Evolutionary conservation across 192 early-diverging fungal genomes (phyloP).

Genomic region (Oehlia diaphana): DNA sequence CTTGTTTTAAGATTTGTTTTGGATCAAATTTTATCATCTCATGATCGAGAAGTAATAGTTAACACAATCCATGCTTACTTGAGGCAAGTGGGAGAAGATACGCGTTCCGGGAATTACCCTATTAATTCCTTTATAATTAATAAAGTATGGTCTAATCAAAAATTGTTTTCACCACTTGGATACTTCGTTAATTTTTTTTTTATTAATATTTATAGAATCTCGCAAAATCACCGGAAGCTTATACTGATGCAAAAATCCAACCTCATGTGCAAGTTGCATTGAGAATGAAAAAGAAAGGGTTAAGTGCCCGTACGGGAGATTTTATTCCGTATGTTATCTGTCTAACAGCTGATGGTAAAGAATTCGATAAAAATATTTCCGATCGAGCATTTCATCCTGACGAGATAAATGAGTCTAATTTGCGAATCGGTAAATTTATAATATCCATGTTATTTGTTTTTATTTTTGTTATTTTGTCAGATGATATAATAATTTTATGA

Average conservation of each 20-base stretch:
- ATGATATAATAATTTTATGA: not conserved
- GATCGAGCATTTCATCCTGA: constrained; percentile 83
- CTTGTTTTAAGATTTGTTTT: constrained; percentile 57
- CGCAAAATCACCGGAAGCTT: constrained; percentile 89
- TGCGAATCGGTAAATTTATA: constrained; percentile 42
- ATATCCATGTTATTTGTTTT: not conserved
- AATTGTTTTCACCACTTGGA: not conserved
- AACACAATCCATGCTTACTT: constrained; percentile 81
- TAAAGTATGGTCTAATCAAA: constrained; percentile 58
- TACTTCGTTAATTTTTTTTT: not conserved
- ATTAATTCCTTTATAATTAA: constrained; percentile 88
- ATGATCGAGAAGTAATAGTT: constrained; percentile 69
- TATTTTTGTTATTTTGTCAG: not conserved
- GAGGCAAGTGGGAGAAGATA: constrained; percentile 63
- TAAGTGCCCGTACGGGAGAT: constrained; percentile 75
- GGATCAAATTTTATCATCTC: constrained; percentile 53
- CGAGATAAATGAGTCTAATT: constrained; percentile 63
- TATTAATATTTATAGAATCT: constrained; percentile 56
- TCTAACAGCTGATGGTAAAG: constrained; percentile 40
- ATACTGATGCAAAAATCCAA: constrained; percentile 83
- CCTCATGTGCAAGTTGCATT: constrained; percentile 97
- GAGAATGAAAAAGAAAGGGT: constrained; percentile 69
- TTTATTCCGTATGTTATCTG: constrained; percentile 94
- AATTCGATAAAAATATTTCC: constrained; percentile 54
- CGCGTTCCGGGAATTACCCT: constrained; percentile 66